These are phyloP conservation scores for Daldinia decipiens DNA, from an alignment of 495 filamentous ascomycete species.

Conservation along the genomic window DNA sequence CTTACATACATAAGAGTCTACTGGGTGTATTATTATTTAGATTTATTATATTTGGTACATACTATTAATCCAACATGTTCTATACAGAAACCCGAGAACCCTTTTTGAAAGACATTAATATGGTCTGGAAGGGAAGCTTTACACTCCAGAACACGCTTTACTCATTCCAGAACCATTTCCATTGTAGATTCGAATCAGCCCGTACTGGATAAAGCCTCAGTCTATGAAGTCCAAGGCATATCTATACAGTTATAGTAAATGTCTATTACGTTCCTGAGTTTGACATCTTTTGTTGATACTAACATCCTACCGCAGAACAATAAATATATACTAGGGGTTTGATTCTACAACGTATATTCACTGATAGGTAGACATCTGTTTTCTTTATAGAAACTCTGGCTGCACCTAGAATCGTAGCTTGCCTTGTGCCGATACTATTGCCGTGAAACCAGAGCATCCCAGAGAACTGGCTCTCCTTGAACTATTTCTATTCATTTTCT, in stretches of 20 bases:
- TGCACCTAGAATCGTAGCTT: conserved; percentile 2
- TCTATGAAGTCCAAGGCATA: neutral
- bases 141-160: neutral
- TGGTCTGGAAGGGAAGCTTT: neutral
- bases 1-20: neutral
- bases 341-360: neutral
- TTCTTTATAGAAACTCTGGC: conserved; percentile 5
- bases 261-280: neutral
- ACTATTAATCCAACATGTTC: neutral
- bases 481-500: neutral
- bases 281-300: conserved; percentile 14
- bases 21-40: neutral
- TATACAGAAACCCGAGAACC: neutral
- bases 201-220: conserved; percentile 8
- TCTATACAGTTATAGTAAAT: neutral
- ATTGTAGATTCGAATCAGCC: conserved; percentile 15
- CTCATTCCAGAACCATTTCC: conserved; percentile 17
- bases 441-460: conserved; percentile 16
- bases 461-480: conserved; percentile 9
- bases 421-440: neutral
- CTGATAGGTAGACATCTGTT: neutral
- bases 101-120: neutral
- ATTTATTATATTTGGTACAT: neutral
- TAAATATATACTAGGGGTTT: neutral
- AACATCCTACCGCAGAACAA: neutral